Percentiles rank a stretch among this genome's conserved stretches.
Conservation (phyloP, 148 eudicot genomes). For the Rhododendron vialii region DNA sequence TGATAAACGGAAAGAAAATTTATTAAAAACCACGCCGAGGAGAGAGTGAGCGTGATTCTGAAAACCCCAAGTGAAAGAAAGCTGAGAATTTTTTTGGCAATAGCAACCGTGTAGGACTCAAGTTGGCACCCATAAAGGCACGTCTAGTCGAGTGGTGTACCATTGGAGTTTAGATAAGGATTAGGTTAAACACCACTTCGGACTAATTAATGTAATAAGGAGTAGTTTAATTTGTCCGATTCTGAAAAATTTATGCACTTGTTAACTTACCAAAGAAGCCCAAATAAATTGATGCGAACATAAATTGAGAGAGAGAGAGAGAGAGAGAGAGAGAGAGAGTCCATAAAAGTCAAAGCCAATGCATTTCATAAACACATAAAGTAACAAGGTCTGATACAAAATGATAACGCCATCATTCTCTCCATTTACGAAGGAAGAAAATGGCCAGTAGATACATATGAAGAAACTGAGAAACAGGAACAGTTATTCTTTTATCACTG, state of each 20-base stretch:
- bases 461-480: not conserved
- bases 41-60: no score
- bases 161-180: not conserved
- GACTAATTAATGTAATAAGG: not conserved
- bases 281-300: no score
- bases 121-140: not conserved
- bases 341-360: no score
- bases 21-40: no score
- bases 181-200: not conserved
- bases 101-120: not conserved
- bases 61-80: no score
- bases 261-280: no score
- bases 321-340: not conserved
- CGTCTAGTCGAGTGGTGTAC: not conserved
- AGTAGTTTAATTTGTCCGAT: not conserved
- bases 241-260: no score
- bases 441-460: not conserved
- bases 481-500: not conserved
- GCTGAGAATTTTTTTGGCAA: not conserved
- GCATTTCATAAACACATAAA: not conserved
- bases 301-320: no score
- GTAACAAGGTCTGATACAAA: not conserved
- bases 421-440: not conserved
- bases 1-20: no score
- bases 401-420: not conserved